phyloP scores from a whole-genome alignment of 2,329 filamentous ascomycete genomes.

The Paraphoma sp. region DNA sequence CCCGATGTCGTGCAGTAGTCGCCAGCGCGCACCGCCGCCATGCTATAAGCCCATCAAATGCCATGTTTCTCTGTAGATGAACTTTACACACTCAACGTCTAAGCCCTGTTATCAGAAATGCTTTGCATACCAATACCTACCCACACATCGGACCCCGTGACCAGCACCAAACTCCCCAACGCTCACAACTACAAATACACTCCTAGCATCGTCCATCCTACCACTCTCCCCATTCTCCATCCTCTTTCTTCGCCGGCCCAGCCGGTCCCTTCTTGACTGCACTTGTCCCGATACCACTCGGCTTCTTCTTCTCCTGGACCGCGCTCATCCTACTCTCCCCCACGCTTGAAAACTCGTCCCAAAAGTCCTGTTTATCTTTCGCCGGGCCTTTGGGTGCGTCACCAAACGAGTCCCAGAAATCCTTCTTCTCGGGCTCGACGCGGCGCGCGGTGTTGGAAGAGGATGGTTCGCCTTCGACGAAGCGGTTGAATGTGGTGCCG shows the following conservation, averaged over 20 bases:
- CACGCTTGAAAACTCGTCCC: conserved; percentile 55
- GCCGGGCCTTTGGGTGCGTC: conserved; percentile 61
- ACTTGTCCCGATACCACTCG: conserved; percentile 66
- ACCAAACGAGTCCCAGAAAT: conserved; percentile 70
- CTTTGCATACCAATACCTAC: background rate
- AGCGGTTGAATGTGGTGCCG: conserved; percentile 80
- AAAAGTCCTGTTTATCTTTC: conserved; percentile 61
- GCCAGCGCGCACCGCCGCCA: no score
- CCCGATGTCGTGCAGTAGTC: no score
- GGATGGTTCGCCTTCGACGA: conserved; percentile 75
- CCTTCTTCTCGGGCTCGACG: conserved; percentile 66
- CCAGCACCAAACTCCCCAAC: conserved; percentile 1
- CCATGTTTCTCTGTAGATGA: background rate
- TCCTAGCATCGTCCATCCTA: conserved; percentile 25
- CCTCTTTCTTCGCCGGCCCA: conserved; percentile 57
- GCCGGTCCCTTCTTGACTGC: conserved; percentile 63
- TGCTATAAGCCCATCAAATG: no score
- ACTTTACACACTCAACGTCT: background rate
- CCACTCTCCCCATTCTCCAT: conserved; percentile 63
- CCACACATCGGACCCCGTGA: background rate
- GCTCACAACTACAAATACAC: background rate
- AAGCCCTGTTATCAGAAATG: background rate
- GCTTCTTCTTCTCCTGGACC: conserved; percentile 45
- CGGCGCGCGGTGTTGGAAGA: conserved; percentile 4
- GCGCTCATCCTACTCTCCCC: conserved; percentile 28